Evolutionary conservation across 495 filamentous ascomycete genomes (phyloP).

Genomic region (Trypethelium eluteriae): DNA sequence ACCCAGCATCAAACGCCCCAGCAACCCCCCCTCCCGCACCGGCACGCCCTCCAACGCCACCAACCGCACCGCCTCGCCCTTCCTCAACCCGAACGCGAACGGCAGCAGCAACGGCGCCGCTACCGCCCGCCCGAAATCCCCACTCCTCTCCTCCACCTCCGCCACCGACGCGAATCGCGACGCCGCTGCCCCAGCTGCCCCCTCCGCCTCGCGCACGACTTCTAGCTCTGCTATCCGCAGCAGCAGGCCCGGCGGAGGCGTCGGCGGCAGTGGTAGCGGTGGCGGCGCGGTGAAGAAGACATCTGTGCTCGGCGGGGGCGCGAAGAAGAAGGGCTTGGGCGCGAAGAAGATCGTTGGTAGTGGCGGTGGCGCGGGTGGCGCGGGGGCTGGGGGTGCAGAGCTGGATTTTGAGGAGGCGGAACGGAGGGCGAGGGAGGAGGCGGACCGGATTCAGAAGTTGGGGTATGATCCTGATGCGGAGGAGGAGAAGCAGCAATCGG

Average conservation of each 20-base stretch:
- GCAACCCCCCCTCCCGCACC: slow-evolving; percentile 85
- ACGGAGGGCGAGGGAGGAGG: slow-evolving; percentile 93
- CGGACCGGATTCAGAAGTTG: slow-evolving; percentile 91
- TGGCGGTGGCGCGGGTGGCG: slow-evolving; percentile 32
- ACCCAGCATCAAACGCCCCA: slow-evolving; percentile 92
- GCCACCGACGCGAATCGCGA: slow-evolving; percentile 39
- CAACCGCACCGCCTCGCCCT: slow-evolving; percentile 78
- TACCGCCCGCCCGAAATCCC: slow-evolving; percentile 66
- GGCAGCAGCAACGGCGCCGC: slow-evolving; percentile 64
- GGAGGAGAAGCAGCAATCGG: slow-evolving; percentile 34
- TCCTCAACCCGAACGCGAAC: slow-evolving; percentile 65
- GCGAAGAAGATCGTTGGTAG: slow-evolving; percentile 67
- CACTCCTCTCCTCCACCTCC: slow-evolving; percentile 49
- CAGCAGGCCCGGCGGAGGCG: slow-evolving; percentile 14
- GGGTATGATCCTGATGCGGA: slow-evolving; percentile 94
- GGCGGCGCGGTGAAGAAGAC: slow-evolving; percentile 57
- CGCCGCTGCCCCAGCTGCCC: slow-evolving; percentile 38
- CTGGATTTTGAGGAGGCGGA: slow-evolving; percentile 98
- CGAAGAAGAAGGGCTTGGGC: slow-evolving; percentile 87
- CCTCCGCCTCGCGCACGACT: slow-evolving; percentile 61
- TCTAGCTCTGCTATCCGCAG: slow-evolving; percentile 62
- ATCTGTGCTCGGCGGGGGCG: slow-evolving; percentile 61
- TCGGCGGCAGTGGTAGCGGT: slow-evolving; percentile 31
- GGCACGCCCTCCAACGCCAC: slow-evolving; percentile 75
- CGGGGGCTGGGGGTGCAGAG: background rate